phyloP scores from a whole-genome alignment of 129 eudicot species.

The Erigeron canadensis region DNA sequence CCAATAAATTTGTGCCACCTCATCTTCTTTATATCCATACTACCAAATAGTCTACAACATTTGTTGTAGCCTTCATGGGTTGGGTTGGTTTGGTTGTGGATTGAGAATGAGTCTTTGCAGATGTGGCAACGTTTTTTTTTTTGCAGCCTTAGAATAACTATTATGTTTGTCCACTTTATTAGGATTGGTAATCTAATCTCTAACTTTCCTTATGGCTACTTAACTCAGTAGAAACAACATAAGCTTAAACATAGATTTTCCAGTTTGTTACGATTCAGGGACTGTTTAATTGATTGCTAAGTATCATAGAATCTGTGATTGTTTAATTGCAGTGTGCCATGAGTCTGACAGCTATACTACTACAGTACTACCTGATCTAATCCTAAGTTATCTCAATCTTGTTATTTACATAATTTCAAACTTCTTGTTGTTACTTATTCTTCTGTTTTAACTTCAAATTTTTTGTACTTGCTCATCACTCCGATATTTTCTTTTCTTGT shows the following conservation, averaged over 20 bases:
- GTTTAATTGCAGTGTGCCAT: neutral
- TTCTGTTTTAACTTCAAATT: slow-evolving; percentile 2
- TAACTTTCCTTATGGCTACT: slow-evolving; percentile 3
- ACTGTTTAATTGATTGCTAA: slow-evolving; percentile 7
- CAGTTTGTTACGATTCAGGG: neutral
- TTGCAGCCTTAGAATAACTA: slow-evolving; percentile 1
- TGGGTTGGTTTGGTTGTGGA: neutral
- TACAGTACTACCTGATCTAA: neutral
- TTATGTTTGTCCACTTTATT: neutral
- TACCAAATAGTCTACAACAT: neutral
- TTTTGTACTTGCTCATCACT: slow-evolving; percentile 19
- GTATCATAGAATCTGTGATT: neutral
- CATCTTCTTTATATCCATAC: neutral
- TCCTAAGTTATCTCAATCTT: neutral
- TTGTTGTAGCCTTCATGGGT: slow-evolving; percentile 9
- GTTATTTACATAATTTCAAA: neutral
- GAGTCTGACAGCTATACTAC: too few species aligned
- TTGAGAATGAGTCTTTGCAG: slow-evolving; percentile 15
- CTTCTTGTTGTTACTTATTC: neutral
- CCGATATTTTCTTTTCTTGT: slow-evolving; percentile 9
- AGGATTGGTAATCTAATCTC: neutral
- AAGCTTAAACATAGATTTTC: neutral
- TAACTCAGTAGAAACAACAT: neutral
- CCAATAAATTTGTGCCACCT: neutral
- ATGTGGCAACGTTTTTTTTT: neutral